Evolutionary conservation across 345 rosid species (phyloP).

Genomic region (Trapa incisa): DNA sequence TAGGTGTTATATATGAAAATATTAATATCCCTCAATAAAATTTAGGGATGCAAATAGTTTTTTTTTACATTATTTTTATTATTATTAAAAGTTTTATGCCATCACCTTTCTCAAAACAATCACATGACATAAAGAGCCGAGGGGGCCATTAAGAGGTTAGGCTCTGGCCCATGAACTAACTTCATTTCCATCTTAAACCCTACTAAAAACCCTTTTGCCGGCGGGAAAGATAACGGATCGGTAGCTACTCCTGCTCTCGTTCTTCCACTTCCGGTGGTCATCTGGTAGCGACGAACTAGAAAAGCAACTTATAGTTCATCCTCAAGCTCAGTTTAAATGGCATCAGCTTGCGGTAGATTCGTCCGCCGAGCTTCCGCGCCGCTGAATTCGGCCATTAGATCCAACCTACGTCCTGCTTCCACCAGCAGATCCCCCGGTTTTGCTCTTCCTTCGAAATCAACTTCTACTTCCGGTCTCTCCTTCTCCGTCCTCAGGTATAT

Average conservation of each 20-base stretch:
- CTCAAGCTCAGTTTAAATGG: conserved; percentile 23
- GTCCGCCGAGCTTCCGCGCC: conserved; percentile 45
- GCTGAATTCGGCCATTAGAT: conserved; percentile 49
- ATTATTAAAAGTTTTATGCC: too few species aligned
- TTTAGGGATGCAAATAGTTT: too few species aligned
- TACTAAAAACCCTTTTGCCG: conserved; percentile 8
- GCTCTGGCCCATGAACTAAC: too few species aligned
- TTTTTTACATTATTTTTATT: too few species aligned
- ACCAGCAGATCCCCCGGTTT: conserved; percentile 25
- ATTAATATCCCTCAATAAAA: too few species aligned
- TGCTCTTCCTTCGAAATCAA: conserved; percentile 29
- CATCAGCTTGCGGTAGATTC: conserved; percentile 50
- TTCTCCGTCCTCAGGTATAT: conserved; percentile 29
- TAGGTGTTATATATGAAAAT: too few species aligned
- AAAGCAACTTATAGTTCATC: too few species aligned
- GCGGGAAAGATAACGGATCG: neutral
- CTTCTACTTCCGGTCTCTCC: conserved; percentile 31
- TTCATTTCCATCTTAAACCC: conserved; percentile 9
- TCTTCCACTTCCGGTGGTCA: neutral
- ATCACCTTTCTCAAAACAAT: too few species aligned
- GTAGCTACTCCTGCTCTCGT: neutral
- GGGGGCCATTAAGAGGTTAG: too few species aligned
- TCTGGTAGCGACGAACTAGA: neutral
- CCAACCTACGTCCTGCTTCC: conserved; percentile 30
- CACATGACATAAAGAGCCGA: too few species aligned